phyloP scores from a whole-genome alignment of 352 stramenopile genomes.

The Phytophthora megakarya region DNA sequence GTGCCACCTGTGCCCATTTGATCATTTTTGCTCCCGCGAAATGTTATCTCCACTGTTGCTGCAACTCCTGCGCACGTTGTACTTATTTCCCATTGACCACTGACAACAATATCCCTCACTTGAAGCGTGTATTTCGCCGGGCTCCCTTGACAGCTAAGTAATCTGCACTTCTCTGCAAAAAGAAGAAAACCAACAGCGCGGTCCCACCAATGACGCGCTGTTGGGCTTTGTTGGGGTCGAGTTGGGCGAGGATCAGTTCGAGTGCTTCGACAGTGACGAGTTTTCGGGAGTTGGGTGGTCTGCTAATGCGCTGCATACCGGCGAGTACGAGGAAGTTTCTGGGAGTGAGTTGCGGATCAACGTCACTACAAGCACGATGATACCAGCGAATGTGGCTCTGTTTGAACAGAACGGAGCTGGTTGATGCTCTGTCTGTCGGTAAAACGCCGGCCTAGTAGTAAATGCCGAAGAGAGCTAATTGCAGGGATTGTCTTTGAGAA shows the following conservation, averaged over 20 bases:
- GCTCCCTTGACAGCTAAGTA: neutral
- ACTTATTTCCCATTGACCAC: too few species aligned
- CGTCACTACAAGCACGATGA: neutral
- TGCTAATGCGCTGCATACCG: neutral
- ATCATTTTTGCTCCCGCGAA: too few species aligned
- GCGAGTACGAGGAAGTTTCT: neutral
- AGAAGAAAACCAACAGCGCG: neutral
- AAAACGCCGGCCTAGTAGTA: too few species aligned
- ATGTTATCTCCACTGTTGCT: too few species aligned
- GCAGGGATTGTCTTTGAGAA: too few species aligned
- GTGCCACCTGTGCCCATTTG: too few species aligned
- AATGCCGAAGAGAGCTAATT: too few species aligned
- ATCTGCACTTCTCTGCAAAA: neutral
- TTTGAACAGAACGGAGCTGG: neutral
- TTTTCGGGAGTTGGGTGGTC: neutral
- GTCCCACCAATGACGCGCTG: slow-evolving; percentile 4
- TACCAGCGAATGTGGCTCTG: slow-evolving; percentile 1
- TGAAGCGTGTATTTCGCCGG: neutral
- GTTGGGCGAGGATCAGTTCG: neutral
- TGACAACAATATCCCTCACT: neutral
- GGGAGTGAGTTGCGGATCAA: neutral
- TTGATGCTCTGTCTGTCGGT: too few species aligned
- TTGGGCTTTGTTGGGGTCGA: neutral
- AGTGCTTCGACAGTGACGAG: neutral
- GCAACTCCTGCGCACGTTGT: too few species aligned